Conservation (phyloP, 2,329 filamentous ascomycete genomes). For the Hymenoscyphus repandus region DNA sequence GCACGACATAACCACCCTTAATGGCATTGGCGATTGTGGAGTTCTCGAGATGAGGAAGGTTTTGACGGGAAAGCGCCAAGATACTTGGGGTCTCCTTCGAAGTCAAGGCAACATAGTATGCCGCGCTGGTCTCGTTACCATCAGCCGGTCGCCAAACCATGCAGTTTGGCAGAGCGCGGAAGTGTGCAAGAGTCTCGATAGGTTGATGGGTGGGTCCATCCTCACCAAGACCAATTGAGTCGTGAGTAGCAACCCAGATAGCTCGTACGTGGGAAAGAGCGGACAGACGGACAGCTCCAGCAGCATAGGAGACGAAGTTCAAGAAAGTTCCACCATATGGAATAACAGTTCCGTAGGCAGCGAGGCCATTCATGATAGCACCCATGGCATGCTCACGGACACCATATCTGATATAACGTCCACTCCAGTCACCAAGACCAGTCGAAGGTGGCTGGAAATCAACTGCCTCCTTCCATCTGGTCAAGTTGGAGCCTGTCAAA, state of each 20-base stretch:
- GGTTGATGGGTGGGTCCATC: conserved; percentile 98
- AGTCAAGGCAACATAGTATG: conserved; percentile 93
- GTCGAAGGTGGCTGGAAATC: conserved; percentile 93
- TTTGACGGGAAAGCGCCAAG: conserved; percentile 92
- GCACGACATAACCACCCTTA: conserved; percentile 92
- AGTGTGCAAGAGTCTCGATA: conserved; percentile 96
- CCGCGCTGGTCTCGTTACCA: conserved; percentile 95
- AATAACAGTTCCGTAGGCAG: conserved; percentile 91
- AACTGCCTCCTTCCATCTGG: conserved; percentile 91
- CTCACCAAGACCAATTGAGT: conserved; percentile 98
- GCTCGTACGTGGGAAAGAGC: conserved; percentile 83
- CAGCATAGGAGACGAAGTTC: conserved; percentile 98
- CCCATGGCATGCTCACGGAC: conserved; percentile 91
- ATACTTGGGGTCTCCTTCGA: conserved; percentile 88
- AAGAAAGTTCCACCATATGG: conserved; percentile 96
- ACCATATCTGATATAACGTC: conserved; percentile 90
- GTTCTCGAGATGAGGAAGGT: conserved; percentile 94
- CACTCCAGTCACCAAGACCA: conserved; percentile 82
- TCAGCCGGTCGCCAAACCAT: conserved; percentile 99
- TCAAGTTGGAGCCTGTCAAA: conserved; percentile 98
- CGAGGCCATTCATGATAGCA: conserved; percentile 89
- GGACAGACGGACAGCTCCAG: conserved; percentile 90
- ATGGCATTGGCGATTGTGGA: conserved; percentile 82
- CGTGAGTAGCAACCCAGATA: conserved; percentile 96
- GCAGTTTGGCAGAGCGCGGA: conserved; percentile 97